Percentiles rank a stretch among this genome's conserved stretches.
Evolutionary conservation across 371 early-diverging fungal species (phyloP).

Genomic region (Nematocida displodere): DNA sequence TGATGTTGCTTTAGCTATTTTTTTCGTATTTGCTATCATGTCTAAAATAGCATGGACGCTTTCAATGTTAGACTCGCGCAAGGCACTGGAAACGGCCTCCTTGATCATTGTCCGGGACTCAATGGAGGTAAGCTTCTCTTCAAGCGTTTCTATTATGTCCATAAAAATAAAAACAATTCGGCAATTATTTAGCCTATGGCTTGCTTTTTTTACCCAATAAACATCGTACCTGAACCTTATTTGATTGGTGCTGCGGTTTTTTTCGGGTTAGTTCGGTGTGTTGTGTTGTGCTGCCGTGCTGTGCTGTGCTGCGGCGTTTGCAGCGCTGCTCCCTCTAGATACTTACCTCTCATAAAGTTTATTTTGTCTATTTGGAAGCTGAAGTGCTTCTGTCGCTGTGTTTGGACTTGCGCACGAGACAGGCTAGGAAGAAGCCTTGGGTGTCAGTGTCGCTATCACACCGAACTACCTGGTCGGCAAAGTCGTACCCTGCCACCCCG

Average conservation of each 20-base stretch:
- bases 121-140: background rate
- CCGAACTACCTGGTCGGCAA: constrained; percentile 54
- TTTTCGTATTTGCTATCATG: constrained; percentile 20
- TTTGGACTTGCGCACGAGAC: too few species aligned
- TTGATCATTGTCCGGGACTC: background rate
- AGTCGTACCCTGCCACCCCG: constrained; percentile 44
- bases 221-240: too few species aligned
- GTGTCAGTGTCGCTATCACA: constrained; percentile 31
- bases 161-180: constrained; percentile 33
- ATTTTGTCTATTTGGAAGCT: background rate
- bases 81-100: background rate
- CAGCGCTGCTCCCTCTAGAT: too few species aligned
- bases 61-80: background rate
- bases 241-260: background rate
- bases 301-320: background rate
- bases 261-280: background rate
- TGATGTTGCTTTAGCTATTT: constrained; percentile 28
- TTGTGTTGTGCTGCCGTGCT: too few species aligned
- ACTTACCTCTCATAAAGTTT: too few species aligned
- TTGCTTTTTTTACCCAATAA: background rate
- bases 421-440: constrained; percentile 59
- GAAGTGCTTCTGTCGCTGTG: too few species aligned
- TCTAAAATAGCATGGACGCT: constrained; percentile 19
- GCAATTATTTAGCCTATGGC: background rate
- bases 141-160: background rate